phyloP scores from a whole-genome alignment of 2,329 filamentous ascomycete species.

The Dothideomycetidae sp. region DNA sequence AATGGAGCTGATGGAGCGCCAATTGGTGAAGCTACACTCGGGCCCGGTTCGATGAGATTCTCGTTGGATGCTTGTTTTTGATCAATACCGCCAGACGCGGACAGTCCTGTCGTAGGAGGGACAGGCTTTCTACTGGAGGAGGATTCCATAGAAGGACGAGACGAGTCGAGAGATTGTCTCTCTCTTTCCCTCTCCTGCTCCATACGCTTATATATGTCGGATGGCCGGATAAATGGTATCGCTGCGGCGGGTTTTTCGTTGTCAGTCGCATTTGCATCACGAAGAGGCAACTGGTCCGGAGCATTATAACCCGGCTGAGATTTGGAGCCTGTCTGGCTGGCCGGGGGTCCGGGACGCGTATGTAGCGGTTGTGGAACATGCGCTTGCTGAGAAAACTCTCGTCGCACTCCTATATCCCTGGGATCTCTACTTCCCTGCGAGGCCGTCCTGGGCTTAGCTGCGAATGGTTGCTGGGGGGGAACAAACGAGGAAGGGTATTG shows the following conservation, averaged over 20 bases:
- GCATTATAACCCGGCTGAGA: conserved; percentile 49
- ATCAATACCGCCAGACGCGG: too few species aligned
- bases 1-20: conserved; percentile 1
- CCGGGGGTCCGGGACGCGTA: conserved; percentile 19
- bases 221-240: conserved; percentile 53
- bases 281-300: conserved; percentile 20
- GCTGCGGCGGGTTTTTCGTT: conserved; percentile 19
- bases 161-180: conserved; percentile 42
- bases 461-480: conserved; percentile 5
- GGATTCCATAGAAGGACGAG: conserved; percentile 43
- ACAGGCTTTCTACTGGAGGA: background rate
- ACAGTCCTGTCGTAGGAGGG: background rate
- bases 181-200: conserved; percentile 49
- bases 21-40: conserved; percentile 3
- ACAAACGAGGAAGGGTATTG: conserved; percentile 2
- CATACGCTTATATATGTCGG: conserved; percentile 62
- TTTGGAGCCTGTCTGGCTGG: conserved; percentile 28
- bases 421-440: conserved; percentile 2
- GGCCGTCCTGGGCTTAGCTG: background rate
- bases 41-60: conserved; percentile 5
- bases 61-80: conserved; percentile 11
- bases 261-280: background rate
- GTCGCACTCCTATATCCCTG: conserved; percentile 15
- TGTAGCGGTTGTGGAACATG: conserved; percentile 35
- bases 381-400: conserved; percentile 40